Evolutionary conservation across 352 stramenopile species (phyloP).

Genomic region (Albugo laibachii): DNA sequence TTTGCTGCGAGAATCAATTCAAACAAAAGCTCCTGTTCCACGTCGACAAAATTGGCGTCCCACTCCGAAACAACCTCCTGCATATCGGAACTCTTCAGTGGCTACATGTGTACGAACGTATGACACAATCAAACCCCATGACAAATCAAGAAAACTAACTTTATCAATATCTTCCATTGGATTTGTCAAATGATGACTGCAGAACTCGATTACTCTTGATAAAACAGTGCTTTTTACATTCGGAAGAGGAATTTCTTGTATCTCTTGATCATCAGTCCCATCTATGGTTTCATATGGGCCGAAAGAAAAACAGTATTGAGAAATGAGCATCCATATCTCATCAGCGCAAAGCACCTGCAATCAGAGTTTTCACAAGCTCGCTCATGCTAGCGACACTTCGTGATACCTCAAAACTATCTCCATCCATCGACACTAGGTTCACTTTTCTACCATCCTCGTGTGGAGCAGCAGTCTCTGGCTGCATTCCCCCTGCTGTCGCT

Average conservation of each 20-base stretch:
- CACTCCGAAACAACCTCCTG: slow-evolving; percentile 98
- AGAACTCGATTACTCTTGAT: slow-evolving; percentile 95
- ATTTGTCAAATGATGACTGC: slow-evolving; percentile 88
- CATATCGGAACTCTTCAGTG: slow-evolving; percentile 96
- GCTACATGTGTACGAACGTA: slow-evolving; percentile 19
- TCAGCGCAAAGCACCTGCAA: slow-evolving; percentile 54
- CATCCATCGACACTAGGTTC: slow-evolving; percentile 86
- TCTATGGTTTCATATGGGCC: slow-evolving; percentile 22
- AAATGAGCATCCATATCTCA: background rate
- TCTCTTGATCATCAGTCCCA: slow-evolving; percentile 88
- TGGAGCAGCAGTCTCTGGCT: slow-evolving; percentile 13
- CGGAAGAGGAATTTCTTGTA: slow-evolving; percentile 93
- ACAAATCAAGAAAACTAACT: slow-evolving; percentile 13
- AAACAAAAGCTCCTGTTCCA: slow-evolving; percentile 98
- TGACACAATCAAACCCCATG: background rate
- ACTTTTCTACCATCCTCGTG: slow-evolving; percentile 64
- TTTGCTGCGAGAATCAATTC: slow-evolving; percentile 99
- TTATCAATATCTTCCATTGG: slow-evolving; percentile 99
- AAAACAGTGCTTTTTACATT: slow-evolving; percentile 96
- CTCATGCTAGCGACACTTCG: slow-evolving; percentile 90
- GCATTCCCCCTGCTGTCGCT: no score
- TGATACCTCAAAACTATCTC: slow-evolving; percentile 90
- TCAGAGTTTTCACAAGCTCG: slow-evolving; percentile 95
- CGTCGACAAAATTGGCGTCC: slow-evolving; percentile 98
- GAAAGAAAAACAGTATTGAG: slow-evolving; percentile 1